Percentiles rank a stretch among this genome's conserved stretches.
These are phyloP conservation scores for Cordyceps pruinosa DNA, from an alignment of 2,329 filamentous ascomycete genomes.

Conservation along the genomic window DNA sequence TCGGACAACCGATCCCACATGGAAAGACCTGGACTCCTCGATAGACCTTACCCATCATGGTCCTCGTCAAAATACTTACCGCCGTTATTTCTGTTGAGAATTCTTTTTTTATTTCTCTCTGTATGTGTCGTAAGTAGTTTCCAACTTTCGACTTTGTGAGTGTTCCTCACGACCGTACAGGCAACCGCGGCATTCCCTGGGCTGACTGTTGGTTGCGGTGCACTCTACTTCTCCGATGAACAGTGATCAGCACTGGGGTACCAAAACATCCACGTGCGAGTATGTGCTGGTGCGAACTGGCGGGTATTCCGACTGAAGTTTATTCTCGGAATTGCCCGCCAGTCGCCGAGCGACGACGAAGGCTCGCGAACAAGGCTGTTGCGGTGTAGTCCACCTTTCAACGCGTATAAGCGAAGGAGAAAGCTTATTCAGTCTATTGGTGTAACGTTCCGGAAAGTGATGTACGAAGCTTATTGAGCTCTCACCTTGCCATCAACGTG, in stretches of 20 bases:
- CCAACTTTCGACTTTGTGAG: too few species aligned
- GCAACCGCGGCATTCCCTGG: too few species aligned
- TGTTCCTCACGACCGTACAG: too few species aligned
- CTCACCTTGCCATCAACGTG: neutral
- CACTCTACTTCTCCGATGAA: neutral
- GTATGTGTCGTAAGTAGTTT: too few species aligned
- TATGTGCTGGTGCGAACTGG: too few species aligned
- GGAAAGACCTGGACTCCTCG: neutral
- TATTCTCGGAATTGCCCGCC: neutral
- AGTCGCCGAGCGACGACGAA: neutral
- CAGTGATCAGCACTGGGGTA: neutral
- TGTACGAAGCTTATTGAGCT: neutral
- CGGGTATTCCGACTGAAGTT: too few species aligned
- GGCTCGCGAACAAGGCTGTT: neutral
- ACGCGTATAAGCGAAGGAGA: neutral
- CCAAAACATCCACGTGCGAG: neutral
- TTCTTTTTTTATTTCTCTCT: neutral
- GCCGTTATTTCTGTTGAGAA: neutral
- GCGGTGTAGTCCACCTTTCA: neutral
- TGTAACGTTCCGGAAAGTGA: neutral
- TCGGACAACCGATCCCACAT: neutral
- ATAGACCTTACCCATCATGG: neutral
- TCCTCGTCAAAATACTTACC: neutral
- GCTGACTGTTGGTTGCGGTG: too few species aligned
- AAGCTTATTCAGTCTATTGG: neutral